A percentile compares a stretch with the other conserved stretches of the same genome.
phyloP scores from a whole-genome alignment of 371 early-diverging fungal genomes.

The Mucor sp. region DNA sequence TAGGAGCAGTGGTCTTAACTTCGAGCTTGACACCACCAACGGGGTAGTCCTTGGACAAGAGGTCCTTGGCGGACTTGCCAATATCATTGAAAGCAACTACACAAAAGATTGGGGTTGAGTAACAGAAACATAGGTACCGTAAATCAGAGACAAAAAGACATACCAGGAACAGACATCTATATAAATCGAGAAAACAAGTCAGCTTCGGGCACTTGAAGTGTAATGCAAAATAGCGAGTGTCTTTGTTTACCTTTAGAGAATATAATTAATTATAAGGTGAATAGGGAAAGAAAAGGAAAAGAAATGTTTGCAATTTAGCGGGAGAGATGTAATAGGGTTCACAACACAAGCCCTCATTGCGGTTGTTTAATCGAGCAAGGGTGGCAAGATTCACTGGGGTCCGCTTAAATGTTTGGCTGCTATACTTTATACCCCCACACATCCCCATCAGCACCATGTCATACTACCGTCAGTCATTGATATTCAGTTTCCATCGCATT shows the following conservation, averaged over 20 bases:
- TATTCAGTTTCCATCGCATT: background rate
- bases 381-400: background rate
- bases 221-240: background rate
- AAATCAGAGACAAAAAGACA: background rate
- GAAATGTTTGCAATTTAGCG: conserved; percentile 8
- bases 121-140: background rate
- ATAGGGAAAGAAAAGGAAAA: conserved; percentile 9
- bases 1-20: conserved; percentile 92
- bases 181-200: background rate
- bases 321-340: background rate
- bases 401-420: background rate
- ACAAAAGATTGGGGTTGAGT: conserved; percentile 2
- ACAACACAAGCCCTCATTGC: background rate
- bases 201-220: background rate
- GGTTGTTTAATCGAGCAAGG: conserved; percentile 1
- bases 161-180: conserved; percentile 34
- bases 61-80: conserved; percentile 94
- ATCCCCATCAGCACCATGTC: background rate
- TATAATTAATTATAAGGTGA: conserved; percentile 4
- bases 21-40: conserved; percentile 94
- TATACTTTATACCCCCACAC: background rate
- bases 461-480: background rate
- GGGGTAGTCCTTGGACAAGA: conserved; percentile 96
- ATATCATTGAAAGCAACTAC: conserved; percentile 86
- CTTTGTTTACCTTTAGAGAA: conserved; percentile 6